Base-by-base conservation (phyloP, 768 basidiomycete species). In the Panaeolus papilionaceus region DNA sequence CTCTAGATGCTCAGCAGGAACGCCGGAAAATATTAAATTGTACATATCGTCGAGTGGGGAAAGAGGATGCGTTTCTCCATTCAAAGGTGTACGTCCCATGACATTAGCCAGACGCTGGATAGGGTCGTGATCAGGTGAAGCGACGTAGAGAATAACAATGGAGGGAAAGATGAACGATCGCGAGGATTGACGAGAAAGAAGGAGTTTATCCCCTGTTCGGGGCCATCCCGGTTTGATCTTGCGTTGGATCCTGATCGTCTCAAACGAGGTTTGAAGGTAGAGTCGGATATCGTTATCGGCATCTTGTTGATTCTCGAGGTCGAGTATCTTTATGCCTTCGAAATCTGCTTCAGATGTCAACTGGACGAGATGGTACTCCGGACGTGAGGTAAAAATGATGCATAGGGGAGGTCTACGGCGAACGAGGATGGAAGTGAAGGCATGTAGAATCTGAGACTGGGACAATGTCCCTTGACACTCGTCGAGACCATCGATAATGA, bases 331-430 rank as follows among this genome's bases (percentile, higher is more conserved):
- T 28, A 16, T 11, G 1, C 11, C 54, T 2, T 26, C 5, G 8
- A 51, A 20, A 9, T 51, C 2, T 11, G 45, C 12, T 8, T 54
- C 38, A 20, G 12, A 23, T 7, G 8, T 47, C 23, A 12, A 16
- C 18, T 33, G 45, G 8, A 51, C 9, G 37, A 67, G 38, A n/a
- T 64, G 64, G n/a, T 33, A 37, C 11, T 67, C 67, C 0, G 67
- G 67, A 10, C 67, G 63, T 38, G 39, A 42, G 0, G 63, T 40
- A 3, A 67, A 58, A 20, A 67, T 12, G n/a, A 58, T 2, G 6
- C 54, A 4, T 14, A 58, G 12, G 6, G 54, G 54, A 26, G 20
- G 47, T 23, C 3, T 5, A 20, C 20, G n/a, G n/a, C 47, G 47
- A 23, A 9, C 10, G 12, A 51, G 12, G 3, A 37, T 10, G 26